phyloP scores from a whole-genome alignment of 2,329 filamentous ascomycete species.

The Diaporthe longicolla region DNA sequence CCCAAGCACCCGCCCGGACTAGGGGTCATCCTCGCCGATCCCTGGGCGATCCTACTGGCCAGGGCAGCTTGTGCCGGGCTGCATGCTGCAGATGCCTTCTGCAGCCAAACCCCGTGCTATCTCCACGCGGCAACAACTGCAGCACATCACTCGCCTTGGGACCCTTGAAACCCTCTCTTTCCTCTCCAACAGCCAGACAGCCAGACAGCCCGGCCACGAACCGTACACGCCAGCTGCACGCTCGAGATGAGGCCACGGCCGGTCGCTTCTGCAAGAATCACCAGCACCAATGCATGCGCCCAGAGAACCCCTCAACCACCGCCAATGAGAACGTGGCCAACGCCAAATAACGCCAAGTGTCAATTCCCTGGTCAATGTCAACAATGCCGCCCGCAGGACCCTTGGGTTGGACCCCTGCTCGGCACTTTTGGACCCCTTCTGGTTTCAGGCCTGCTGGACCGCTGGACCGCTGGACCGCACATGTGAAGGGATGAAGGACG shows the following conservation, averaged over 20 bases:
- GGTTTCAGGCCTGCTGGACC: slow-evolving; percentile 25
- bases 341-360: neutral
- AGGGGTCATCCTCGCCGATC: slow-evolving; percentile 28
- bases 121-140: neutral
- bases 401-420: slow-evolving; percentile 14
- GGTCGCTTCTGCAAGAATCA: neutral
- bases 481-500: slow-evolving; percentile 29
- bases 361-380: neutral
- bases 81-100: neutral
- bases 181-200: too few species aligned
- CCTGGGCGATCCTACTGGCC: slow-evolving; percentile 21
- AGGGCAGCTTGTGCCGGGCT: slow-evolving; percentile 32
- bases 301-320: neutral
- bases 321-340: neutral
- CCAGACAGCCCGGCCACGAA: too few species aligned
- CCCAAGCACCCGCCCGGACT: slow-evolving; percentile 6
- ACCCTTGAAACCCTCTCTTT: neutral
- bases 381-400: neutral
- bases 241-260: too few species aligned
- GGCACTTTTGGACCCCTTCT: slow-evolving; percentile 25
- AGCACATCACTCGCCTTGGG: neutral
- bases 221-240: too few species aligned
- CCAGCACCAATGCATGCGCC: neutral
- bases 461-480: neutral
- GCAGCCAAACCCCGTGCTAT: slow-evolving; percentile 10